Percentiles rank a stretch among this genome's conserved stretches.
These are phyloP conservation scores for Aspergillus sp. DNA, from an alignment of 2,329 filamentous ascomycete species.

Conservation along the genomic window DNA sequence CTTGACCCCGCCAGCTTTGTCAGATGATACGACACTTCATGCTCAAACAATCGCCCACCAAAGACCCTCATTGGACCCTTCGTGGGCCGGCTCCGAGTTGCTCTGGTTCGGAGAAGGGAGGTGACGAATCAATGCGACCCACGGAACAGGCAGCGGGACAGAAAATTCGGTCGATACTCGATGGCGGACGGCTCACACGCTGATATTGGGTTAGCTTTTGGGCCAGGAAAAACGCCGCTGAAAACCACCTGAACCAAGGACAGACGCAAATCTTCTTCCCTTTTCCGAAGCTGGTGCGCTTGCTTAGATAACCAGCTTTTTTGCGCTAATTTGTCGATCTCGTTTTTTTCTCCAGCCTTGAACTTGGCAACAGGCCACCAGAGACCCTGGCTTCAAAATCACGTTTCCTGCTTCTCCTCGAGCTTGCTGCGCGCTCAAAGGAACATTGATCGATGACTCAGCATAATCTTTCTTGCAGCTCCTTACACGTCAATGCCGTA, in stretches of 20 bases:
- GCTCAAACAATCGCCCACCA: neutral
- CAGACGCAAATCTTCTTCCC: neutral
- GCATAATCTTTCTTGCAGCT: too few species aligned
- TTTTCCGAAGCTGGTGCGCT: neutral
- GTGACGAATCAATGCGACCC: neutral
- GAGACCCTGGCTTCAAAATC: constrained; percentile 14
- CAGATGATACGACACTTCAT: constrained; percentile 22
- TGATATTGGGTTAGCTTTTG: too few species aligned
- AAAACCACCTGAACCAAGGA: neutral
- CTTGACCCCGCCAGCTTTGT: constrained; percentile 21
- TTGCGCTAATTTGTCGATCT: constrained; percentile 22
- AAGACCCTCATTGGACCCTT: constrained; percentile 4
- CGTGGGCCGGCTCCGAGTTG: neutral
- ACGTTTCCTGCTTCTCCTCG: neutral
- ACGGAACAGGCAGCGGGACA: neutral
- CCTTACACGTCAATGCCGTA: too few species aligned
- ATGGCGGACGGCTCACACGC: neutral
- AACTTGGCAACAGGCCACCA: constrained; percentile 6
- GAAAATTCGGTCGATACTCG: neutral
- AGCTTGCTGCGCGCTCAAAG: neutral
- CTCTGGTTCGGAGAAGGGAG: neutral
- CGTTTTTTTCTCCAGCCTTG: neutral
- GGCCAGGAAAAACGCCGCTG: too few species aligned
- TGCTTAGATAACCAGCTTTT: constrained; percentile 3
- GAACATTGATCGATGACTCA: too few species aligned